Percentiles rank a stretch among this genome's conserved stretches.
Conservation (phyloP, 2,329 filamentous ascomycete species). For the Dactylellina drechsleri region DNA sequence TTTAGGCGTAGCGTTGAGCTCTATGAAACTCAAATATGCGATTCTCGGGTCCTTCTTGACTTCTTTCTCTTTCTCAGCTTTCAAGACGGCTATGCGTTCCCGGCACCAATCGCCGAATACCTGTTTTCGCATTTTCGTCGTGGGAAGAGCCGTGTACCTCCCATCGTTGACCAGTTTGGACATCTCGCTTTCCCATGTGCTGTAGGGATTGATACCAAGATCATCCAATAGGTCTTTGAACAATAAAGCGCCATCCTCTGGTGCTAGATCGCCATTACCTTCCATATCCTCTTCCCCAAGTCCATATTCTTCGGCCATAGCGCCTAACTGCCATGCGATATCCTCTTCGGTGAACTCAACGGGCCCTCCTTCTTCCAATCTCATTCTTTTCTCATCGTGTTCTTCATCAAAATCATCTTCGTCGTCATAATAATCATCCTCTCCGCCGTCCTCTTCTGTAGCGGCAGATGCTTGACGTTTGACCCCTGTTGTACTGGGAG, state of each 20-base stretch:
- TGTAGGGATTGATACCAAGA: conserved; percentile 82
- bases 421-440: conserved; percentile 65
- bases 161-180: conserved; percentile 83
- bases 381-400: conserved; percentile 65
- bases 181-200: conserved; percentile 89
- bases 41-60: conserved; percentile 85
- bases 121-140: conserved; percentile 81
- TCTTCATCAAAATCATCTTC: conserved; percentile 67
- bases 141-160: conserved; percentile 83
- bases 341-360: conserved; percentile 94
- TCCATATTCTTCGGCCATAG: conserved; percentile 87
- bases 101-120: conserved; percentile 86
- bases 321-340: conserved; percentile 88
- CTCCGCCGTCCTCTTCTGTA: conserved; percentile 75
- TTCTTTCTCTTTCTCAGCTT: conserved; percentile 76
- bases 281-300: conserved; percentile 81
- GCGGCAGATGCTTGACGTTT: conserved; percentile 53
- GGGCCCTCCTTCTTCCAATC: conserved; percentile 67
- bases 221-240: conserved; percentile 80
- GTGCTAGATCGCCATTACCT: conserved; percentile 66
- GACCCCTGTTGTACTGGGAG: conserved; percentile 51
- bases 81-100: conserved; percentile 77
- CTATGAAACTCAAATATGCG: conserved; percentile 82
- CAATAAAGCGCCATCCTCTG: conserved; percentile 55
- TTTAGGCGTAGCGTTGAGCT: conserved; percentile 84